Evolutionary conservation across 164 flowering plant species (phyloP), one percentile per base, ranked within the genome.

Genomic region (Annona cherimola): DNA sequence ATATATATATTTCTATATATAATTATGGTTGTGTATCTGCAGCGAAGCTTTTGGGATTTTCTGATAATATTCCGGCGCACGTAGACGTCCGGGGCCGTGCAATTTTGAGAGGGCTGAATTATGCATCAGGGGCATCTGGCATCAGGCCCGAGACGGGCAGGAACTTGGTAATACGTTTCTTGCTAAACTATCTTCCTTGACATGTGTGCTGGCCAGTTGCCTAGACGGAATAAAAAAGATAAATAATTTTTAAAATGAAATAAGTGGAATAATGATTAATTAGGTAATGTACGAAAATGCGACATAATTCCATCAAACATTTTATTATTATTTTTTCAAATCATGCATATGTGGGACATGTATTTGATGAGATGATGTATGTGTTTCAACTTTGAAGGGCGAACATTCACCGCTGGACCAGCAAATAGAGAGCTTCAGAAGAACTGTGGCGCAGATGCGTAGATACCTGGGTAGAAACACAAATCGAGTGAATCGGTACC

Each of bases 71-170:
- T 75, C 98, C 98, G 12, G 82, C 97, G 0, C 88, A 73, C 69
- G 77, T 88, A 6, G 77, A 79, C 45, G 69, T 81, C 12, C 71
- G 86, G 41, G 92, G 92, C 2, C 76, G 65, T 5, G 82, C 73
- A 4, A 18, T 90, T 26, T 68, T 88, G 11, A 79, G 83, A 66
- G 98, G 97, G 64, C 88, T 77, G 19, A 93, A 93, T 76, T 93
- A 74, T 73, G 97, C 97, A 7, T 93, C 98, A 0, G 94, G 97
- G 41, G 98, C 93, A 11, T 71, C 98, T 16, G 97, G 98, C 3
- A 91, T 93, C 61, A 82, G 94, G 63, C 90, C 89, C 65, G 96
- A 91, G 71, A 90, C 97, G 5, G 97, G 98, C 61, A 80, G 76
- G 70, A 91, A 91, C 78, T 73, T 93, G 87, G 98, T 91, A 86